phyloP scores from a whole-genome alignment of 164 flowering plant genomes.

The Stephania yunnanensis region DNA sequence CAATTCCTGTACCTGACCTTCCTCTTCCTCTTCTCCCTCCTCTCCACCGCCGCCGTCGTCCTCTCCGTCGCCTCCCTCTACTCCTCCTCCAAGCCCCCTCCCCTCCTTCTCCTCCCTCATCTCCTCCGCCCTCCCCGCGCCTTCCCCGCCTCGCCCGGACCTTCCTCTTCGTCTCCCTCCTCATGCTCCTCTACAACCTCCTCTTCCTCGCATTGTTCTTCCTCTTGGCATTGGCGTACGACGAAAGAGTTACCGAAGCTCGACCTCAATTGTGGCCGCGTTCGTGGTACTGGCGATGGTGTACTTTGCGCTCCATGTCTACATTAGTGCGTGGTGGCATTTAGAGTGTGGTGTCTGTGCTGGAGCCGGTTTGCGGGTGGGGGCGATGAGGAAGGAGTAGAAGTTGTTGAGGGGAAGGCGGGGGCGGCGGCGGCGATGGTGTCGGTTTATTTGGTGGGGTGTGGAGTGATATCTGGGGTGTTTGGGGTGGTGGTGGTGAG shows the following conservation, averaged over 20 bases:
- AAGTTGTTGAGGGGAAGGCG: conserved; percentile 67
- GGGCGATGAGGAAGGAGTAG: conserved; percentile 86
- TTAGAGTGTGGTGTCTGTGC: conserved; percentile 83
- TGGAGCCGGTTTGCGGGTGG: conserved; percentile 73
- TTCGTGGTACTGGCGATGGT: conserved; percentile 5
- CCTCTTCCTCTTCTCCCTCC: conserved; percentile 86
- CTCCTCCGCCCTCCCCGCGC: conserved; percentile 67
- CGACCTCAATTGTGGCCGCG: too few species aligned
- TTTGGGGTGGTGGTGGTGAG: conserved; percentile 70
- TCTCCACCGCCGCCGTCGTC: conserved; percentile 91
- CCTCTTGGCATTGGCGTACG: conserved; percentile 35
- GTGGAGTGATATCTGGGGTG: conserved; percentile 40
- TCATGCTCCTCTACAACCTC: conserved; percentile 54
- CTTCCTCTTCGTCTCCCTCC: conserved; percentile 46
- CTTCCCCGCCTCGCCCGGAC: conserved; percentile 66
- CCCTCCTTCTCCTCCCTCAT: conserved; percentile 44
- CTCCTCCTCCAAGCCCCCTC: conserved; percentile 66
- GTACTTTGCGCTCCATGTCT: conserved; percentile 60
- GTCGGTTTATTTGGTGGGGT: conserved; percentile 45
- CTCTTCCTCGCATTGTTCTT: conserved; percentile 33
- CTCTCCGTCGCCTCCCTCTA: conserved; percentile 89
- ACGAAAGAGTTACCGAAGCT: too few species aligned
- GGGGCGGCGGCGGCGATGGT: conserved; percentile 45
- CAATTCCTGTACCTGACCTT: conserved; percentile 72
- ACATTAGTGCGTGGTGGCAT: conserved; percentile 89